Percentiles rank a stretch among this genome's conserved stretches.
Evolutionary conservation across 805 yeast species (phyloP).

Genomic region (Nakazawaea ambrosiae): DNA sequence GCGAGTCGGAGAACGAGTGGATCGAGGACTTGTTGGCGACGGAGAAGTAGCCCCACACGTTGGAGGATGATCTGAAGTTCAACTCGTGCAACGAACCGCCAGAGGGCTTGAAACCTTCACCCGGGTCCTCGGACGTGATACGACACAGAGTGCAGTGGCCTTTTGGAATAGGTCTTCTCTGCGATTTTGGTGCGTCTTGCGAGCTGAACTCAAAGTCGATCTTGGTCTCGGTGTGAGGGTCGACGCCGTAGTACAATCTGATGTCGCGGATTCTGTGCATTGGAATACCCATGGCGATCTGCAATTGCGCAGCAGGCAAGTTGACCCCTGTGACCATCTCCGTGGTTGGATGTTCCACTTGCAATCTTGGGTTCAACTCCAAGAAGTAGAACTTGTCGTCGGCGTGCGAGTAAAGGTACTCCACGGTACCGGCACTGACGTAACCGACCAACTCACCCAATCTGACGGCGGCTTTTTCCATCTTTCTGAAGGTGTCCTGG

Average conservation of each 20-base stretch:
- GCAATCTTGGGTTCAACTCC: slow-evolving; percentile 96
- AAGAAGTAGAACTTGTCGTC: slow-evolving; percentile 94
- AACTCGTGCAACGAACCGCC: slow-evolving; percentile 95
- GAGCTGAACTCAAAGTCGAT: slow-evolving; percentile 86
- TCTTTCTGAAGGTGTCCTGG: slow-evolving; percentile 72
- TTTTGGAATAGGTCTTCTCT: slow-evolving; percentile 90
- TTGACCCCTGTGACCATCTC: slow-evolving; percentile 99
- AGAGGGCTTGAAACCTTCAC: slow-evolving; percentile 98
- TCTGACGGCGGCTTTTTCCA: slow-evolving; percentile 98
- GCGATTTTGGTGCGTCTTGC: slow-evolving; percentile 65
- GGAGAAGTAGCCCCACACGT: slow-evolving; percentile 99
- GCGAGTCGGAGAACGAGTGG: slow-evolving; percentile 97
- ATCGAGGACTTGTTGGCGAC: slow-evolving; percentile 95
- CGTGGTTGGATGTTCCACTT: slow-evolving; percentile 99
- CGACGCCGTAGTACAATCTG: slow-evolving; percentile 88
- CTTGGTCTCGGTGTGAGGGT: slow-evolving; percentile 85
- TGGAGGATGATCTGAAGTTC: slow-evolving; percentile 93
- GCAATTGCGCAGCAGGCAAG: slow-evolving; percentile 96
- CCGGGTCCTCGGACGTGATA: slow-evolving; percentile 98
- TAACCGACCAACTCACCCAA: slow-evolving; percentile 95
- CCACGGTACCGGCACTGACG: slow-evolving; percentile 99
- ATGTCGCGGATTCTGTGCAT: slow-evolving; percentile 92
- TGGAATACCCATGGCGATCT: slow-evolving; percentile 99
- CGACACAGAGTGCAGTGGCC: slow-evolving; percentile 99
- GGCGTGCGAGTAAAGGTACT: slow-evolving; percentile 87